Evolutionary conservation across 192 early-diverging fungal genomes (phyloP).

Genomic region (Coemansia sp.): DNA sequence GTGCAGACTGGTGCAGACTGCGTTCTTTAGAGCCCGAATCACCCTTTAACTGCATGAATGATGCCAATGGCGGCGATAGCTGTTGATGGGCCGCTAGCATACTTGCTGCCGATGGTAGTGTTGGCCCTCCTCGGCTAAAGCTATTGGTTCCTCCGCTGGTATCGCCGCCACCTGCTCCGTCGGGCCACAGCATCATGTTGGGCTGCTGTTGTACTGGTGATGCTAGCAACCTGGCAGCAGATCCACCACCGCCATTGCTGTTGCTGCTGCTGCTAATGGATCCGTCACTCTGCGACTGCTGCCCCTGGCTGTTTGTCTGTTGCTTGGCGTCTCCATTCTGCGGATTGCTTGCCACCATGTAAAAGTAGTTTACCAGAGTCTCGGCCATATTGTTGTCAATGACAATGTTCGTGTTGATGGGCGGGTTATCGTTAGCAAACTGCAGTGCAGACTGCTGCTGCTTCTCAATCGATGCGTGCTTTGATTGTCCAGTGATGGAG

Average conservation of each 20-base stretch:
- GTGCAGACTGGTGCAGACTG: constrained; percentile 1
- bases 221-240: background rate
- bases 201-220: constrained; percentile 10
- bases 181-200: background rate
- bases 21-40: background rate
- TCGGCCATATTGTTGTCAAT: constrained; percentile 56
- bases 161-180: background rate
- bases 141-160: background rate
- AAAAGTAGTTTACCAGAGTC: constrained; percentile 55
- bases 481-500: background rate
- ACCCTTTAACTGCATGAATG: constrained; percentile 7
- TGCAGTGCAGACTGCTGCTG: constrained; percentile 11
- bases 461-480: background rate
- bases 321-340: constrained; percentile 9
- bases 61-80: background rate
- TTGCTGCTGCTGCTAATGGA: constrained; percentile 5
- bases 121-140: background rate
- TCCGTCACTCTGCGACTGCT: constrained; percentile 7
- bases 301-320: constrained; percentile 1
- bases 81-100: constrained; percentile 12
- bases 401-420: constrained; percentile 51
- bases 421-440: constrained; percentile 7
- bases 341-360: constrained; percentile 49
- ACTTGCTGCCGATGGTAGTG: constrained; percentile 4
- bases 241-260: constrained; percentile 2